phyloP scores from a whole-genome alignment of 2,329 filamentous ascomycete species.

The Verticillium dahliae region DNA sequence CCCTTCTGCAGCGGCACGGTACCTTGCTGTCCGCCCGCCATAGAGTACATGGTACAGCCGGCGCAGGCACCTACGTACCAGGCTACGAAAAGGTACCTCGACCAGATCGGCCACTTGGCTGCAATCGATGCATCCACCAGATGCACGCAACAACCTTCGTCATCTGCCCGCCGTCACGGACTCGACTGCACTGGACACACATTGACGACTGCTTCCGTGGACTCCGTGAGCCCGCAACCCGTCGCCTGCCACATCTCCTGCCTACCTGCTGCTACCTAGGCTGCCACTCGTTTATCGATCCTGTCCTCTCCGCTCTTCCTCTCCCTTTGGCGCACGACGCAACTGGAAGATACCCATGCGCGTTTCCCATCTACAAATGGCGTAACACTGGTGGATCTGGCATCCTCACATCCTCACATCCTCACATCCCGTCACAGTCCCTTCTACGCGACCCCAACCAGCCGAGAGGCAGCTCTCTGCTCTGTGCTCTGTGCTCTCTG shows the following conservation, averaged over 20 bases:
- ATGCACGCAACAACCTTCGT: background rate
- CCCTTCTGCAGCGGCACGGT: background rate
- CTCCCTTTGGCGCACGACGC: background rate
- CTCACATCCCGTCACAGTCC: background rate
- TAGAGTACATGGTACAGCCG: background rate
- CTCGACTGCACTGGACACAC: background rate
- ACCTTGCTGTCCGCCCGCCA: background rate
- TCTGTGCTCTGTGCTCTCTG: background rate
- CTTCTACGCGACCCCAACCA: background rate
- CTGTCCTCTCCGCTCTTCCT: background rate
- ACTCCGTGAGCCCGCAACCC: background rate
- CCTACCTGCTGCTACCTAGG: background rate
- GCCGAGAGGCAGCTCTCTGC: background rate
- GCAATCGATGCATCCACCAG: background rate
- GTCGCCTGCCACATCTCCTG: too few species aligned
- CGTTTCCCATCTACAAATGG: background rate
- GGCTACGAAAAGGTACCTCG: background rate
- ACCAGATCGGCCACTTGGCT: background rate
- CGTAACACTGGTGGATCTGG: conserved; percentile 1
- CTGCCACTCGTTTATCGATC: background rate
- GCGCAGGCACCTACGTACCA: background rate
- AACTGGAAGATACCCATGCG: background rate
- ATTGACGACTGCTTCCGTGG: background rate
- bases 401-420: background rate
- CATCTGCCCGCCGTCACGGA: background rate